A percentile compares a stretch with the other conserved stretches of the same genome.
Evolutionary conservation across 441 rosid genomes (phyloP).

Genomic region (Mallotus repandus): DNA sequence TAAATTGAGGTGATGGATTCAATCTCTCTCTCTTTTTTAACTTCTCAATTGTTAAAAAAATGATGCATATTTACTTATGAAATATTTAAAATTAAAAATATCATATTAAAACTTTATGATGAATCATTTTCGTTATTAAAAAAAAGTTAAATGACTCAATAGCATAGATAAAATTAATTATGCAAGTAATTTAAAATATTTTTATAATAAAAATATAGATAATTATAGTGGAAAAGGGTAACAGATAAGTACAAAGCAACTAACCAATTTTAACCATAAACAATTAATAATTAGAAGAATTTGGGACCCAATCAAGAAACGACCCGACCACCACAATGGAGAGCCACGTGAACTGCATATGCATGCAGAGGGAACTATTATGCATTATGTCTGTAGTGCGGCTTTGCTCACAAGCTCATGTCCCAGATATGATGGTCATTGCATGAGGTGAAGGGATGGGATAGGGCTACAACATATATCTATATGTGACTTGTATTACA

Average conservation of each 20-base stretch:
- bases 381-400: conserved; percentile 8
- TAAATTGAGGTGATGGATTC: no score
- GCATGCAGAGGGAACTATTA: conserved; percentile 22
- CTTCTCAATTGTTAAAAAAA: no score
- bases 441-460: background rate
- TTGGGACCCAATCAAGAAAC: conserved; percentile 9
- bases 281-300: background rate
- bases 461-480: no score
- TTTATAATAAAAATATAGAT: background rate
- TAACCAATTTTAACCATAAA: background rate
- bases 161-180: background rate
- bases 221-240: background rate
- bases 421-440: conserved; percentile 17
- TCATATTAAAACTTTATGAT: background rate
- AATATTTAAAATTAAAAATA: background rate
- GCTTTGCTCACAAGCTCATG: conserved; percentile 23
- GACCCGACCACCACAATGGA: conserved; percentile 35
- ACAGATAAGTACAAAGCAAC: background rate
- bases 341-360: conserved; percentile 47
- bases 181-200: background rate
- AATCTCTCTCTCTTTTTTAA: no score
- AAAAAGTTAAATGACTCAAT: no score
- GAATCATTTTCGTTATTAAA: background rate
- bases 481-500: background rate
- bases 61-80: no score